A percentile compares a stretch with the other conserved stretches of the same genome.
phyloP scores from a whole-genome alignment of 306 rosid genomes.

The Cucumis cinereus region DNA sequence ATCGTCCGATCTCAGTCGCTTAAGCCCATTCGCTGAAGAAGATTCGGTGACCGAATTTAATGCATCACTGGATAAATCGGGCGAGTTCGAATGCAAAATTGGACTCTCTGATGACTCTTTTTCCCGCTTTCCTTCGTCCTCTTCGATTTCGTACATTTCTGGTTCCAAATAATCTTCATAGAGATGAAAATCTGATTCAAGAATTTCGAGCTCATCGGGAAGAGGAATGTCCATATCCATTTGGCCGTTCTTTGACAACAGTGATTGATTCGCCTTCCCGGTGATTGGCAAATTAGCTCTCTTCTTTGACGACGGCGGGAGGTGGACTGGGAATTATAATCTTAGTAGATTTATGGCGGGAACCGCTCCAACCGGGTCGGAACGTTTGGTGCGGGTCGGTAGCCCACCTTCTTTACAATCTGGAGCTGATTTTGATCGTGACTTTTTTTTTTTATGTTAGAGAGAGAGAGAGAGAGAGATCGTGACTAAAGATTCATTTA shows the following conservation, averaged over 20 bases:
- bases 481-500: too few relatives aligned
- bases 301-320: neutral
- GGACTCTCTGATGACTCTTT: constrained; percentile 2
- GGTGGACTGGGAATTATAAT: neutral
- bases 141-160: constrained; percentile 30
- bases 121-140: constrained; percentile 12
- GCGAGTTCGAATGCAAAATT: neutral
- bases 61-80: neutral
- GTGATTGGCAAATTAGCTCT: neutral
- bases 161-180: constrained; percentile 28
- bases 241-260: neutral
- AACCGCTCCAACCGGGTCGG: neutral
- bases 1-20: constrained; percentile 40
- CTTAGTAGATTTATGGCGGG: neutral
- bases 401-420: neutral
- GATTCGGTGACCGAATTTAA: constrained; percentile 14
- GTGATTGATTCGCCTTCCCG: neutral
- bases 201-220: constrained; percentile 76
- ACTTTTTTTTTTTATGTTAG: too few relatives aligned
- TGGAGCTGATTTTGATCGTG: too few relatives aligned
- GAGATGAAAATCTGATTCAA: constrained; percentile 42
- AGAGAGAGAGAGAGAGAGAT: too few relatives aligned
- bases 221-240: constrained; percentile 62
- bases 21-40: constrained; percentile 21
- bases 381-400: neutral